phyloP scores from a whole-genome alignment of 257 asterid genomes.

The Solanum bukasovii region DNA sequence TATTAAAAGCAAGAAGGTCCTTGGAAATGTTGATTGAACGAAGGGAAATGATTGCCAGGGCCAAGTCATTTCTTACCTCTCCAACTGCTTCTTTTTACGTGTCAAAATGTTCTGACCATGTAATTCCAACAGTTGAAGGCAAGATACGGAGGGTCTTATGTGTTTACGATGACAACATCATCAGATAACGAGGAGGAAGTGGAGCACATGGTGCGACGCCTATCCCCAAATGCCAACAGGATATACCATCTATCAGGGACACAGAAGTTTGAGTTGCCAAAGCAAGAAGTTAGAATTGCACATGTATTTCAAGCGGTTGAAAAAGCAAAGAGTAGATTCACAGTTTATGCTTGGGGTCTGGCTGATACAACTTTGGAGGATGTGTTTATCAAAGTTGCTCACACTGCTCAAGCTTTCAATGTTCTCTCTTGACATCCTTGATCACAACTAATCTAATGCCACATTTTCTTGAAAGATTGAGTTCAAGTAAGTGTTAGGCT shows the following conservation, averaged over 20 bases:
- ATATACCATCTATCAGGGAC: conserved; percentile 88
- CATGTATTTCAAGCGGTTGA: conserved; percentile 81
- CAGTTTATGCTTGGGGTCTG: conserved; percentile 91
- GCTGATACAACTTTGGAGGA: conserved; percentile 92
- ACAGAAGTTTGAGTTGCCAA: conserved; percentile 88
- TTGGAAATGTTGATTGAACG: background rate
- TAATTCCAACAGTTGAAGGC: conserved; percentile 58
- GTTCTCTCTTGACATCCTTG: conserved; percentile 36
- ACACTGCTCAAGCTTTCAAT: conserved; percentile 53
- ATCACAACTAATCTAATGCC: background rate
- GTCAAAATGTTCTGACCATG: background rate
- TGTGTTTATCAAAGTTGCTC: conserved; percentile 90
- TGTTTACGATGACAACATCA: conserved; percentile 84
- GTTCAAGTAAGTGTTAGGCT: background rate
- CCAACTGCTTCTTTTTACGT: background rate
- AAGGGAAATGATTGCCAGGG: background rate
- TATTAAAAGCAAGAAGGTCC: background rate
- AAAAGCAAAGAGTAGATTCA: conserved; percentile 69
- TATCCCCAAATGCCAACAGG: conserved; percentile 66
- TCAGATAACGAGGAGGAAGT: conserved; percentile 63
- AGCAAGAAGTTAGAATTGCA: conserved; percentile 59
- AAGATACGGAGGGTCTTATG: conserved; percentile 86
- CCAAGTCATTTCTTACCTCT: background rate
- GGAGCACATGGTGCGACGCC: conserved; percentile 40
- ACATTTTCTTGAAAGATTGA: background rate